phyloP scores from a whole-genome alignment of 2,329 filamentous ascomycete genomes.

The Peltaster fructicola region DNA sequence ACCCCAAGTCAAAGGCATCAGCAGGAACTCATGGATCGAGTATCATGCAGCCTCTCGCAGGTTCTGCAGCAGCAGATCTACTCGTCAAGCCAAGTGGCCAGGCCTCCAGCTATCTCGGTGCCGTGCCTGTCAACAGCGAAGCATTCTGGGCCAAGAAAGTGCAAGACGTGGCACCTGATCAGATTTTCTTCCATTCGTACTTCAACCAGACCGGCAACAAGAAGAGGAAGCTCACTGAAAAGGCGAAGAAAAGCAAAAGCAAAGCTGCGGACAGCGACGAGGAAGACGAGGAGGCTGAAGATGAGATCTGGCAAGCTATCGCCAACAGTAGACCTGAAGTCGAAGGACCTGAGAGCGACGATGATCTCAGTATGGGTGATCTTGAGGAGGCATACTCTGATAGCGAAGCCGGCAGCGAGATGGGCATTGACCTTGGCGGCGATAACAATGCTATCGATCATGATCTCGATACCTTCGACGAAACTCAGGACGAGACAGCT shows the following conservation, averaged over 20 bases:
- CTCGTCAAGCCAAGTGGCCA: constrained; percentile 42
- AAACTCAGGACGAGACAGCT: constrained; percentile 36
- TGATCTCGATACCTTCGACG: constrained; percentile 23
- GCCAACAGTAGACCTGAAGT: constrained; percentile 65
- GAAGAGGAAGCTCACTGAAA: constrained; percentile 38
- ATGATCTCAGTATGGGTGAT: constrained; percentile 36
- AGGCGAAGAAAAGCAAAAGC: constrained; percentile 32
- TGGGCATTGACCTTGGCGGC: constrained; percentile 26
- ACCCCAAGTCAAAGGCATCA: constrained; percentile 51
- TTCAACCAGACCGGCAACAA: constrained; percentile 50
- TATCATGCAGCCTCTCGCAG: constrained; percentile 87
- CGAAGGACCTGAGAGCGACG: constrained; percentile 43
- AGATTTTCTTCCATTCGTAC: constrained; percentile 97
- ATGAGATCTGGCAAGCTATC: constrained; percentile 83
- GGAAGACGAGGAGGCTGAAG: constrained; percentile 28
- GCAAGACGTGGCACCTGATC: constrained; percentile 76
- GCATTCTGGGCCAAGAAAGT: constrained; percentile 80
- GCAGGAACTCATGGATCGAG: constrained; percentile 55
- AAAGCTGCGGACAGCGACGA: constrained; percentile 26
- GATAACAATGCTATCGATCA: constrained; percentile 27
- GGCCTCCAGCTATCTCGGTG: constrained; percentile 20
- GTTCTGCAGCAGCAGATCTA: constrained; percentile 40
- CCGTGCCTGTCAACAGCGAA: constrained; percentile 62
- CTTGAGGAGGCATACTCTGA: constrained; percentile 21
- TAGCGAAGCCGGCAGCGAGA: constrained; percentile 31